Percentiles rank a stretch among this genome's conserved stretches.
These are phyloP conservation scores for Tetrapisispora fleetii DNA, from an alignment of 805 yeast genomes.

Conservation along the genomic window DNA sequence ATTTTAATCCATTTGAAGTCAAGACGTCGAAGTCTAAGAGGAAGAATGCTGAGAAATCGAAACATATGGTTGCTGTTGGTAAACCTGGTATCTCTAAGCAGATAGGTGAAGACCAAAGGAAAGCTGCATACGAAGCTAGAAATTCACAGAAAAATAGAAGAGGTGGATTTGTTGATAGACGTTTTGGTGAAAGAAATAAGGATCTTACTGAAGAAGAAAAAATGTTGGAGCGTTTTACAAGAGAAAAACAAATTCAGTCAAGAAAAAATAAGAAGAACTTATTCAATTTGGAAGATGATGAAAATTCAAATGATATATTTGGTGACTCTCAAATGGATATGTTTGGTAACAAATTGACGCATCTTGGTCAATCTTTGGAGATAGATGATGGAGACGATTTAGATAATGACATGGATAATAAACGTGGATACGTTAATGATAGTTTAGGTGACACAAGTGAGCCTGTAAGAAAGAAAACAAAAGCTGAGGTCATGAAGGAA, in stretches of 20 bases:
- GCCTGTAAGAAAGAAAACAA: slow-evolving; percentile 58
- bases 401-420: slow-evolving; percentile 27
- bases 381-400: slow-evolving; percentile 45
- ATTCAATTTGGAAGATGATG: slow-evolving; percentile 68
- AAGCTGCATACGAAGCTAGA: slow-evolving; percentile 52
- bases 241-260: slow-evolving; percentile 61
- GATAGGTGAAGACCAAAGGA: slow-evolving; percentile 55
- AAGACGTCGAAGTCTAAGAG: slow-evolving; percentile 59
- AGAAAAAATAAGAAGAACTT: slow-evolving; percentile 43
- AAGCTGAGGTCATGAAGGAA: slow-evolving; percentile 80
- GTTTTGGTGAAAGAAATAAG: slow-evolving; percentile 82
- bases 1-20: slow-evolving; percentile 85
- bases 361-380: slow-evolving; percentile 61
- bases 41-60: slow-evolving; percentile 29
- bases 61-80: slow-evolving; percentile 42
- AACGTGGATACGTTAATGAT: slow-evolving; percentile 31
- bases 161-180: slow-evolving; percentile 74
- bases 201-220: slow-evolving; percentile 77
- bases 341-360: slow-evolving; percentile 49
- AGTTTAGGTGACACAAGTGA: slow-evolving; percentile 29
- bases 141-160: slow-evolving; percentile 54
- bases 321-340: slow-evolving; percentile 25
- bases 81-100: slow-evolving; percentile 63
- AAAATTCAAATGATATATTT: slow-evolving; percentile 35
- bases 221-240: slow-evolving; percentile 90